Percentiles rank a stretch among this genome's conserved stretches.
Conservation (phyloP, 352 stramenopile genomes). For the Phytopythium oedochilum region DNA sequence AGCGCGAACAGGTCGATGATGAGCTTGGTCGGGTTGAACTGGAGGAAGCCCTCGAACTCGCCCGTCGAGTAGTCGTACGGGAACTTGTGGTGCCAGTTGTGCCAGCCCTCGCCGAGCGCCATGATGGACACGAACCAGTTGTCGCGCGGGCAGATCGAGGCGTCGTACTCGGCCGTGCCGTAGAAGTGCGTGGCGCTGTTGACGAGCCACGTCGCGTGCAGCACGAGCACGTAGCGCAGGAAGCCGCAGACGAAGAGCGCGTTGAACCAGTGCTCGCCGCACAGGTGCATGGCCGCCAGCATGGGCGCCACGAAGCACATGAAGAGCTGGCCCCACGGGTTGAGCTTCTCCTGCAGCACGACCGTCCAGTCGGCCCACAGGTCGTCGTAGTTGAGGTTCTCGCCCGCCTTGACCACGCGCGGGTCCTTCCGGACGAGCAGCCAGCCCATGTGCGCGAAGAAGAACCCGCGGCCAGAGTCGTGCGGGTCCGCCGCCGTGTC, state of each 20-base stretch:
- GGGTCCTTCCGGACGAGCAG: conserved; percentile 95
- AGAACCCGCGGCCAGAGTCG: conserved; percentile 95
- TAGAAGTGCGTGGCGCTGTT: conserved; percentile 98
- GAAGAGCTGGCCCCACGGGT: conserved; percentile 97
- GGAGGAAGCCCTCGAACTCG: conserved; percentile 92
- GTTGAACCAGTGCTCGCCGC: conserved; percentile 93
- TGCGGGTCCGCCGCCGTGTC: conserved; percentile 91
- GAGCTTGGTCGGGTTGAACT: conserved; percentile 98
- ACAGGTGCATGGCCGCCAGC: conserved; percentile 80
- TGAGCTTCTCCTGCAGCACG: conserved; percentile 94
- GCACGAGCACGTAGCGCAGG: conserved; percentile 90
- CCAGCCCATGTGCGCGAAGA: conserved; percentile 98
- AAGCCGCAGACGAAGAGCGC: conserved; percentile 94
- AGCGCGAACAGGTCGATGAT: conserved; percentile 93
- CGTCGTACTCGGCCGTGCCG: conserved; percentile 96
- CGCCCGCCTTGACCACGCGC: conserved; percentile 79
- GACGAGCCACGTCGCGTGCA: conserved; percentile 97
- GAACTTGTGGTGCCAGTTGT: conserved; percentile 99
- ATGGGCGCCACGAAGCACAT: conserved; percentile 97
- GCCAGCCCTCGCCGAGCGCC: conserved; percentile 96
- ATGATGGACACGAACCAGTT: conserved; percentile 96
- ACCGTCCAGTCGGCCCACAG: conserved; percentile 95
- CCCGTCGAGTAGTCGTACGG: conserved; percentile 98
- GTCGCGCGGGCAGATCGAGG: conserved; percentile 90
- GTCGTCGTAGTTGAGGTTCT: conserved; percentile 96